A percentile compares a stretch with the other conserved stretches of the same genome.
phyloP scores from a whole-genome alignment of 441 rosid species.

The Aquilaria agallochum region DNA sequence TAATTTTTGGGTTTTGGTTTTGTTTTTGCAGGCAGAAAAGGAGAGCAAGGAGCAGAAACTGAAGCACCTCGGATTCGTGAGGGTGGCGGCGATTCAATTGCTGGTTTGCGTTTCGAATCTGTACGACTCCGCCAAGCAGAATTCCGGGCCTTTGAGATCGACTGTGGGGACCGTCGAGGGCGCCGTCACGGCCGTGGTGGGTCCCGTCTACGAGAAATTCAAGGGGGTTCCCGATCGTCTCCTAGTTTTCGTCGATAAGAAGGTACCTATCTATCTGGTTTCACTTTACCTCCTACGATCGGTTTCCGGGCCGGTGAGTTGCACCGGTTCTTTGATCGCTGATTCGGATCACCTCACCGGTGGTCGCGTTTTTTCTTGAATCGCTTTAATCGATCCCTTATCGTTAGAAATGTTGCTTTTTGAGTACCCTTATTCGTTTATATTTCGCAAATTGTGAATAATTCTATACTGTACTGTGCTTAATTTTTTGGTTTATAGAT shows the following conservation, averaged over 20 bases:
- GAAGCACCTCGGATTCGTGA: slow-evolving; percentile 62
- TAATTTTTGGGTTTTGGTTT: background rate
- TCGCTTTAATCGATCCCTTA: too few species aligned
- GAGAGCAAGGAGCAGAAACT: slow-evolving; percentile 40
- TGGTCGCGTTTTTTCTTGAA: too few species aligned
- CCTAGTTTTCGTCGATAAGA: slow-evolving; percentile 64
- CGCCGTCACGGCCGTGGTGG: slow-evolving; percentile 57
- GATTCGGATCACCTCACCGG: too few species aligned
- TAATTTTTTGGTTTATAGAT: too few species aligned
- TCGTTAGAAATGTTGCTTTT: too few species aligned
- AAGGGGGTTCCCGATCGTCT: slow-evolving; percentile 57
- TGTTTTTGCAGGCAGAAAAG: slow-evolving; percentile 38
- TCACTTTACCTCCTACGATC: background rate
- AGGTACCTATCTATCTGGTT: slow-evolving; percentile 32
- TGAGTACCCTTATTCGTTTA: too few species aligned
- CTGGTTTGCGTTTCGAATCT: slow-evolving; percentile 49
- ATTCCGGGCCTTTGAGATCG: slow-evolving; percentile 75
- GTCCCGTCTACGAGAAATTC: slow-evolving; percentile 61
- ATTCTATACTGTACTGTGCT: too few species aligned
- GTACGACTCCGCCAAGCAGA: slow-evolving; percentile 68
- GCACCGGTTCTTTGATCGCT: too few species aligned
- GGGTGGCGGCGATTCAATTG: slow-evolving; percentile 50
- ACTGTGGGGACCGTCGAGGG: slow-evolving; percentile 64
- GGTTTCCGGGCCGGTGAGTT: too few species aligned
- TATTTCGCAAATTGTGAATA: too few species aligned